Percentiles rank a stretch among this genome's conserved stretches.
These are phyloP conservation scores for Aspergillus fumigatus DNA, from an alignment of 2,329 filamentous ascomycete genomes.

Conservation along the genomic window DNA sequence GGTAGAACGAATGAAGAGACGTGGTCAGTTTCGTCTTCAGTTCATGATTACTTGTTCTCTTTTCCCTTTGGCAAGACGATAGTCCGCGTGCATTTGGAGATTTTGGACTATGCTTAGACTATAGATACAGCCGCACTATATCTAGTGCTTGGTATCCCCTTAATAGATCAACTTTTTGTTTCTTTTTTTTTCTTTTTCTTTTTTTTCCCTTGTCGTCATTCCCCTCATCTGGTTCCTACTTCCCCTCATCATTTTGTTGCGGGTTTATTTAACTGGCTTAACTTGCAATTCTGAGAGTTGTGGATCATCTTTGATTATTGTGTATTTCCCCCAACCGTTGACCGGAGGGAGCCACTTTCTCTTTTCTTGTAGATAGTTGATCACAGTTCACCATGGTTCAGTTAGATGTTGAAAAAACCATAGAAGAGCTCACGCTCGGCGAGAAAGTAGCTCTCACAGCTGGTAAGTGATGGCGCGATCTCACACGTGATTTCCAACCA, in stretches of 20 bases:
- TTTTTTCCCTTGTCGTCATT: neutral
- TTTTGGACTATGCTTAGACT: neutral
- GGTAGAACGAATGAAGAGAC: neutral
- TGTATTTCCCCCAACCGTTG: conserved; percentile 1
- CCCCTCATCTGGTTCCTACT: neutral
- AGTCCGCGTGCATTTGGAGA: neutral
- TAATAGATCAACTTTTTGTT: neutral
- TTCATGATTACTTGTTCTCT: neutral
- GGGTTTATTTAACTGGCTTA: neutral
- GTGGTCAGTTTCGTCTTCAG: neutral
- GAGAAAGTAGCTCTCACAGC: conserved; percentile 51
- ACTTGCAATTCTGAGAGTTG: neutral
- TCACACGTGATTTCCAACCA: no score
- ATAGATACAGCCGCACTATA: neutral
- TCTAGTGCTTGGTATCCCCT: neutral
- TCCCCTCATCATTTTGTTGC: neutral
- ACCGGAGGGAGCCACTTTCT: neutral
- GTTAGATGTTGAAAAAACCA: conserved; percentile 45
- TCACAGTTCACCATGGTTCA: conserved; percentile 24
- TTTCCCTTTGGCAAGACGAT: neutral
- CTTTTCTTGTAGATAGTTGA: neutral
- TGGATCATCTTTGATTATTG: neutral
- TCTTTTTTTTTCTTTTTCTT: neutral
- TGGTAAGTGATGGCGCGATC: conserved; percentile 20
- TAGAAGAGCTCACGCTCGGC: conserved; percentile 50